Conservation (phyloP, 352 stramenopile species). For the Pythium insidiosum region DNA sequence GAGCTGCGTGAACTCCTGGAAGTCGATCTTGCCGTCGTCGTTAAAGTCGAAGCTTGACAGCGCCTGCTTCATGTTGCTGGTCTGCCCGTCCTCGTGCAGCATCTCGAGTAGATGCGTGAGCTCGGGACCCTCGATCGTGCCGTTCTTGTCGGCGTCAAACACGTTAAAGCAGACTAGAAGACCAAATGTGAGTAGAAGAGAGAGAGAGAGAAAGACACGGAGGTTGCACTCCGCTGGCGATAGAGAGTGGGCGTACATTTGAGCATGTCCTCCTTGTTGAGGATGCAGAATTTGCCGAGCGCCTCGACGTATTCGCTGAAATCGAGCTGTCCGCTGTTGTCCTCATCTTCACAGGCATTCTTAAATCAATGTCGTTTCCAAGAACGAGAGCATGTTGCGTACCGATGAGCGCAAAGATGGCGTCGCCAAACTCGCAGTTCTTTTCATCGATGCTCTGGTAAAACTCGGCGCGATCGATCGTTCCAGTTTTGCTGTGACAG, state of each 20-base stretch:
- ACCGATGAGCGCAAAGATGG: constrained; percentile 62
- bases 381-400: too few species aligned
- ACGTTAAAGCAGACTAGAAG: constrained; percentile 68
- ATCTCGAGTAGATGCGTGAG: constrained; percentile 59
- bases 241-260: constrained; percentile 40
- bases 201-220: background rate
- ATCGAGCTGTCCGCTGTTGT: constrained; percentile 61
- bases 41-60: constrained; percentile 63
- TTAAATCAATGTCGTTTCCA: too few species aligned
- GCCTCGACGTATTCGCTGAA: constrained; percentile 76
- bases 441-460: constrained; percentile 65
- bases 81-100: constrained; percentile 48
- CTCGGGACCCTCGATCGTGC: constrained; percentile 62
- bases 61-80: constrained; percentile 64
- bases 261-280: constrained; percentile 67
- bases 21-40: constrained; percentile 65
- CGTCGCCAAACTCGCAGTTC: constrained; percentile 58
- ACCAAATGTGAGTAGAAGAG: background rate
- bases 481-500: constrained; percentile 44
- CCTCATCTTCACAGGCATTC: constrained; percentile 23
- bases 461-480: constrained; percentile 61
- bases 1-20: constrained; percentile 56
- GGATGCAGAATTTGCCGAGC: constrained; percentile 63
- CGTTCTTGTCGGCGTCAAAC: constrained; percentile 63
- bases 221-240: background rate